Percentiles rank a stretch among this genome's conserved stretches.
phyloP scores from a whole-genome alignment of 2,329 filamentous ascomycete genomes.

The Sodiomyces alkalinus region DNA sequence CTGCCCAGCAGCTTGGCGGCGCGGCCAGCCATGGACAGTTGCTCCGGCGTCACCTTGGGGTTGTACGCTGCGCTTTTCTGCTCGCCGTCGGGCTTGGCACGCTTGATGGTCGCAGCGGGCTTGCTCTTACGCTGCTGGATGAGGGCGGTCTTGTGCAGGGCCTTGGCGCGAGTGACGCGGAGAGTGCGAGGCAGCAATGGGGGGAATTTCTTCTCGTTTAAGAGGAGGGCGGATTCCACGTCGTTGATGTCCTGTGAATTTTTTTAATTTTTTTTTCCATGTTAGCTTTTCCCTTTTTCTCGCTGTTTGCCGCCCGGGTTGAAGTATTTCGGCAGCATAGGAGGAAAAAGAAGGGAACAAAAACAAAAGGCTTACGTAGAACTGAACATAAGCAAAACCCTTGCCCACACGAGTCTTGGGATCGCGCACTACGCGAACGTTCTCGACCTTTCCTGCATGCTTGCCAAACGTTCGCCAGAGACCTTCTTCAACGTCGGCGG shows the following conservation, averaged over 20 bases:
- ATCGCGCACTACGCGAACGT: slow-evolving; percentile 82
- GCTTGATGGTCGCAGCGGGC: slow-evolving; percentile 16
- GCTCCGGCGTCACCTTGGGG: slow-evolving; percentile 53
- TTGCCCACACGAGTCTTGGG: slow-evolving; percentile 85
- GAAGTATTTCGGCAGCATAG: slow-evolving; percentile 2
- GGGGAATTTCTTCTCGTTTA: slow-evolving; percentile 84
- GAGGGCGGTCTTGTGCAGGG: slow-evolving; percentile 42
- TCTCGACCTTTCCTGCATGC: slow-evolving; percentile 69
- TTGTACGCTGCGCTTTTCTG: slow-evolving; percentile 39
- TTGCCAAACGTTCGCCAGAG: slow-evolving; percentile 70
- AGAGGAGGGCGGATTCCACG: slow-evolving; percentile 79
- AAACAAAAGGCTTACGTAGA: slow-evolving; percentile 39
- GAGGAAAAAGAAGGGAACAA: not conserved
- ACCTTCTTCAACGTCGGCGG: slow-evolving; percentile 83
- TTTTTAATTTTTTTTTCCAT: too few species aligned
- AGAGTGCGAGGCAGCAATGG: slow-evolving; percentile 83
- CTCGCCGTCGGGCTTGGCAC: too few species aligned
- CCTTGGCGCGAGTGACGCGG: slow-evolving; percentile 76
- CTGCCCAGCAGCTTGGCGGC: slow-evolving; percentile 60
- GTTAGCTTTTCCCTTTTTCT: too few species aligned
- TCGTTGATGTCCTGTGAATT: slow-evolving; percentile 53
- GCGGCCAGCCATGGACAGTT: slow-evolving; percentile 58
- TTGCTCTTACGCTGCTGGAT: slow-evolving; percentile 30
- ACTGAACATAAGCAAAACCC: slow-evolving; percentile 95
- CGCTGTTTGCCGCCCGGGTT: too few species aligned